These are phyloP conservation scores for Trypanosoma platydactyli DNA, from an alignment of 208 protist species.

Conservation along the genomic window DNA sequence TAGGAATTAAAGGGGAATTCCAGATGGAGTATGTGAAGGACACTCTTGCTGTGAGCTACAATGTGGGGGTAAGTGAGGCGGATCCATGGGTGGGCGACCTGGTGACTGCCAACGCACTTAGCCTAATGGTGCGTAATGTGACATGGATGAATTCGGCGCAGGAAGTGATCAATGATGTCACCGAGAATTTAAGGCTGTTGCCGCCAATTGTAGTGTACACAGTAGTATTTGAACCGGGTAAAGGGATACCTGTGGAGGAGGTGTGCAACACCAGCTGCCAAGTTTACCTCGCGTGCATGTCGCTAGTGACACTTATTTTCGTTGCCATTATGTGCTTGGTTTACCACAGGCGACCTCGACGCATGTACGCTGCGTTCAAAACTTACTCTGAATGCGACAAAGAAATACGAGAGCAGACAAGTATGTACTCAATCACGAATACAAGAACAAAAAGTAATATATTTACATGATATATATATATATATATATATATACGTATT, in stretches of 20 bases:
- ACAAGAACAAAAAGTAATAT: constrained; percentile 2
- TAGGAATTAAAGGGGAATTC: constrained; percentile 28
- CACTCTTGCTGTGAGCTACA: constrained; percentile 15
- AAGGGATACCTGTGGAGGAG: neutral
- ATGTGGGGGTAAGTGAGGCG: constrained; percentile 26
- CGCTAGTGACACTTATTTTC: neutral
- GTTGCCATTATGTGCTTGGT: neutral
- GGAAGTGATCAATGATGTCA: neutral
- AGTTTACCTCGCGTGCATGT: neutral
- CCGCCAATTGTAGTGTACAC: constrained; percentile 26
- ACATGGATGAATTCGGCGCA: constrained; percentile 21
- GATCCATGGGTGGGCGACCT: constrained; percentile 31
- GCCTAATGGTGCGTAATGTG: constrained; percentile 25
- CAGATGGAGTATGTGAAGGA: constrained; percentile 1
- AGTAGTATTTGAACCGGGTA: constrained; percentile 22
- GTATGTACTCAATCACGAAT: neutral
- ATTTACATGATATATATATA: neutral
- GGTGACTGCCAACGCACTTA: constrained; percentile 28
- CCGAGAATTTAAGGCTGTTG: neutral
- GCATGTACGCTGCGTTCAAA: neutral
- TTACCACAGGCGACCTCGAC: constrained; percentile 1
- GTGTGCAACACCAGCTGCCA: constrained; percentile 17
- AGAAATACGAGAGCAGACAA: neutral
- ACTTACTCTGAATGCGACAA: neutral
- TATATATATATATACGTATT: constrained; percentile 17